Evolutionary conservation across 2,329 filamentous ascomycete species (phyloP).

Genomic region (Anisogramma anomala): DNA sequence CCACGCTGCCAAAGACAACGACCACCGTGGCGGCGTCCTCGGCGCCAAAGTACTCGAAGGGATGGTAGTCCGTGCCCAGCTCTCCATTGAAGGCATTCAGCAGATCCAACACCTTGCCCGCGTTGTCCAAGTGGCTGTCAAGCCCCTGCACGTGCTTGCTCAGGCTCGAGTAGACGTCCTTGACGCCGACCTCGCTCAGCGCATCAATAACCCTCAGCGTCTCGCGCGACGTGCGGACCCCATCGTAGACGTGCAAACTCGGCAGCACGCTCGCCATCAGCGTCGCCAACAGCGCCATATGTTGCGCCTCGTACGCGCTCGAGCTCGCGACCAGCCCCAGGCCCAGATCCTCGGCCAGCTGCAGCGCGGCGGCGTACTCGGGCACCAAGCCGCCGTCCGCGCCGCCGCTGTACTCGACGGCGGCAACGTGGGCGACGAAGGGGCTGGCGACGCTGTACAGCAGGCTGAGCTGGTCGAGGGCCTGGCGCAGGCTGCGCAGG

Average conservation of each 20-base stretch:
- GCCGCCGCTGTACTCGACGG: slow-evolving; percentile 63
- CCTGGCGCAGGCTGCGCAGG: slow-evolving; percentile 66
- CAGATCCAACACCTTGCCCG: slow-evolving; percentile 58
- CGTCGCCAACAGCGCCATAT: slow-evolving; percentile 70
- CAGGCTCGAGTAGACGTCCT: slow-evolving; percentile 54
- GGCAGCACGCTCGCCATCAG: slow-evolving; percentile 60
- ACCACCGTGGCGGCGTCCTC: slow-evolving; percentile 67
- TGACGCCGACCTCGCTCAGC: slow-evolving; percentile 51
- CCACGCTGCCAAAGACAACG: slow-evolving; percentile 85
- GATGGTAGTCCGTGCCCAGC: slow-evolving; percentile 82
- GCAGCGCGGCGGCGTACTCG: slow-evolving; percentile 74
- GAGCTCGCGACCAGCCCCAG: slow-evolving; percentile 74
- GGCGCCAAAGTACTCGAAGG: slow-evolving; percentile 92
- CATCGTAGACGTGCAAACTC: slow-evolving; percentile 71
- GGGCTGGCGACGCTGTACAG: slow-evolving; percentile 88
- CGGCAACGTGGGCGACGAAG: slow-evolving; percentile 84
- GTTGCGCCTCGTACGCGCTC: slow-evolving; percentile 84
- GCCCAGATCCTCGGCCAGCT: slow-evolving; percentile 79
- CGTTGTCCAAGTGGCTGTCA: slow-evolving; percentile 58
- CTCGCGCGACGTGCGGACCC: slow-evolving; percentile 60
- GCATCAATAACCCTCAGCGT: slow-evolving; percentile 62
- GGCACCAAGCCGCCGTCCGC: slow-evolving; percentile 63
- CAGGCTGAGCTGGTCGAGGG: slow-evolving; percentile 81
- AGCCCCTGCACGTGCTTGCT: slow-evolving; percentile 46
- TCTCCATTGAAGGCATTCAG: slow-evolving; percentile 74